Evolutionary conservation across 345 rosid species (phyloP).

Genomic region (Pelargonium nanum): DNA sequence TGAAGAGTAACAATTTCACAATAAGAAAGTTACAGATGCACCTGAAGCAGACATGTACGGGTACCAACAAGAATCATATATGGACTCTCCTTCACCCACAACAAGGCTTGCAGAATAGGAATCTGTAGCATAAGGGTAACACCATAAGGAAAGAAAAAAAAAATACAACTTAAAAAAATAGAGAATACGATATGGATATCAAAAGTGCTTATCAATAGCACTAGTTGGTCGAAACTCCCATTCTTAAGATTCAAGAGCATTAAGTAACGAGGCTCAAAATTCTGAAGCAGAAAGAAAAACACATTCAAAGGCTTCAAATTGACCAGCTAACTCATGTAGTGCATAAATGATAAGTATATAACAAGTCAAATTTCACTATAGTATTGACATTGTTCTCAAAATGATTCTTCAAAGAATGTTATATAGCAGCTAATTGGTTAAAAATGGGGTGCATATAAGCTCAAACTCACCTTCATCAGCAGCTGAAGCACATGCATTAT

Average conservation of each 20-base stretch:
- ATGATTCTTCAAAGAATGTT: not conserved
- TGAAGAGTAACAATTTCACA: not conserved
- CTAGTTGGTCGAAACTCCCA: not conserved
- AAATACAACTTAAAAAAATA: not conserved
- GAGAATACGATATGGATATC: not conserved
- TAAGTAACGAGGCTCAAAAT: no score
- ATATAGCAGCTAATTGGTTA: not conserved
- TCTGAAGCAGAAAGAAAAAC: no score
- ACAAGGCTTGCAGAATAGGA: slow-evolving; percentile 55
- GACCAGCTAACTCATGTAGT: no score
- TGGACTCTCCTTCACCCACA: slow-evolving; percentile 80
- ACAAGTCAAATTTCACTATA: no score
- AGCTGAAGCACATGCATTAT: slow-evolving; percentile 15
- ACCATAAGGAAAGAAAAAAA: not conserved
- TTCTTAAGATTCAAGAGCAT: not conserved
- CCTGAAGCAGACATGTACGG: slow-evolving; percentile 90
- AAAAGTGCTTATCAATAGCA: not conserved
- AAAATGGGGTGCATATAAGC: not conserved
- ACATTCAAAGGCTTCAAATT: no score
- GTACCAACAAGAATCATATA: slow-evolving; percentile 93
- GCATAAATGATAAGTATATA: not conserved
- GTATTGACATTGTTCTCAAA: not conserved
- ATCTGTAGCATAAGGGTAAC: slow-evolving; percentile 36
- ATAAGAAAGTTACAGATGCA: slow-evolving; percentile 13
- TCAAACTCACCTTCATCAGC: slow-evolving; percentile 30